Base-by-base conservation (phyloP, 495 filamentous ascomycete genomes). In the Penicillium waksmanii region DNA sequence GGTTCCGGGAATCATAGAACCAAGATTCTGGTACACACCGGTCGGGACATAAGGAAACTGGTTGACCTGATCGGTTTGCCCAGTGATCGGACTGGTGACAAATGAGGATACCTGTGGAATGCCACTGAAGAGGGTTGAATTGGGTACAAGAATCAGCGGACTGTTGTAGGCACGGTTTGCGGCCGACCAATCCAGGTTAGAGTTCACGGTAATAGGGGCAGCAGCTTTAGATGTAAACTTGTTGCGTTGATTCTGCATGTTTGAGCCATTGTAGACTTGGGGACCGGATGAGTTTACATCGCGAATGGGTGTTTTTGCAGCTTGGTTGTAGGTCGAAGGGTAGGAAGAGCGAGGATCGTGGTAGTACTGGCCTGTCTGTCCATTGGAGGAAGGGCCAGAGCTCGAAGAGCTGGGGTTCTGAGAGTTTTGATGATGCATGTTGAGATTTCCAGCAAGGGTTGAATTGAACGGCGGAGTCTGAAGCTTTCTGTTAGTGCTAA, bases 341-440 rank as follows among this genome's bases (percentile, higher is more conserved):
- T 74, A 76, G 5, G 71, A 62, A 36, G 71, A 61, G 36, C 68
- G 74, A 50, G 67, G 55, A 18, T 69, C 63, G 40, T 57, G 60
- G 27, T 62, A 55, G 56, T 50, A 69, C 3, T 67, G 68, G n/a
- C 55, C 57, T n/a, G 54, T 54, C 61, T 68, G 67, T 13, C 48
- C 48, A 36, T 52, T 62, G 33, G 61, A 51, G 47, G 53, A 53
- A 48, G 70, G 75, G 57, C 61, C 63, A 47, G 73, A 68, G 18
- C 78, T 71, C 48, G 66, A 62, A n/a, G 73, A 57, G 69, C 73
- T 74, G 71, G 62, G 53, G 21, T 60, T 55, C 25, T 58, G 66
- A 17, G 56, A 60, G 46, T 38, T 27, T 65, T 72, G 76, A 18
- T 19, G 5, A 44, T 44, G 42, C 42, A 44, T 44, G 2, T 17